Conservation (phyloP, 164 flowering plant genomes). For the Aristolochia californica region DNA sequence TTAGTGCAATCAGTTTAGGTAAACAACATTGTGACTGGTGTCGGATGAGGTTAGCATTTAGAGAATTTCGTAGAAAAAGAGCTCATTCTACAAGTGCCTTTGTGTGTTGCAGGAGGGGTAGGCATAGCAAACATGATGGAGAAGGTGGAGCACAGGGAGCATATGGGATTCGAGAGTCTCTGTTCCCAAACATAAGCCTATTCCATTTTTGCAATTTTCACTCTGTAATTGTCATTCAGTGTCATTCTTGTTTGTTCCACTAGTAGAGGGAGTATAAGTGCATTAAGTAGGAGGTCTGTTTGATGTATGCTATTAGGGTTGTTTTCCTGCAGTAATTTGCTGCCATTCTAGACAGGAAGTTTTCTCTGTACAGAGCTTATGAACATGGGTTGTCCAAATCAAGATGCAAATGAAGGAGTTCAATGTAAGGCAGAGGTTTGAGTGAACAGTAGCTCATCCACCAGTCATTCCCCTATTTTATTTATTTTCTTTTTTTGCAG, state of each 20-base stretch:
- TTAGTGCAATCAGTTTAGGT: conserved; percentile 68
- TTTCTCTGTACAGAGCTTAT: background rate
- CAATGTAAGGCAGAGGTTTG: background rate
- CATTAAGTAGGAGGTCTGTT: background rate
- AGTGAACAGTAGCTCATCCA: background rate
- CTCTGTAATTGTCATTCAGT: background rate
- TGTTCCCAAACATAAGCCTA: conserved; percentile 19
- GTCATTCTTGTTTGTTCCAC: background rate
- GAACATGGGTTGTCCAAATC: too few species aligned
- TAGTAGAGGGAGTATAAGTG: background rate
- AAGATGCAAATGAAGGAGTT: background rate
- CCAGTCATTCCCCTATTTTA: too few species aligned
- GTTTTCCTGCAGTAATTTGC: background rate
- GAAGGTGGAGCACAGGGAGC: conserved; percentile 42
- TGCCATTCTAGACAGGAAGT: background rate
- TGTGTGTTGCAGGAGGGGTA: conserved; percentile 48
- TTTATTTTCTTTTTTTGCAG: too few species aligned
- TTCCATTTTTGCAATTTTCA: background rate
- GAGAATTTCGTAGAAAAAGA: background rate
- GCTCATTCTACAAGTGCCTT: background rate
- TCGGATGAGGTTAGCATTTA: background rate
- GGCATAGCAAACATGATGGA: conserved; percentile 45
- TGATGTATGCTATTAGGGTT: background rate
- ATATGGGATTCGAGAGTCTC: conserved; percentile 64
- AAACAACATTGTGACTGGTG: background rate